A percentile compares a stretch with the other conserved stretches of the same genome.
phyloP scores from a whole-genome alignment of 1,284 basidiomycete genomes.

The Kwoniella shivajii region DNA sequence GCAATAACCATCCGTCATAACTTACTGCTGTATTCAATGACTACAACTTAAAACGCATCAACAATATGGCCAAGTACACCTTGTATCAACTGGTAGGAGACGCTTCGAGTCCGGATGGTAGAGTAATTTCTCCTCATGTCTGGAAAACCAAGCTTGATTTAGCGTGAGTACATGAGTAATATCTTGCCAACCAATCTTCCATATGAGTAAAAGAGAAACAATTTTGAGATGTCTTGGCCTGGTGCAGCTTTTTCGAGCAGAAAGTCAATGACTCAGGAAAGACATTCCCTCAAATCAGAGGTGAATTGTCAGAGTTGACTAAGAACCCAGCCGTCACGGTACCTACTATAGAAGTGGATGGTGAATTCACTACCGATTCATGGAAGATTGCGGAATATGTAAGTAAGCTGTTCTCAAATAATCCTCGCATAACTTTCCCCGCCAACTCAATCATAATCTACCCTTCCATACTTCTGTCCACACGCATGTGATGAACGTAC shows the following conservation, averaged over 20 bases:
- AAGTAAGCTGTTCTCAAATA: slow-evolving; percentile 8
- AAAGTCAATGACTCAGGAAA: slow-evolving; percentile 15
- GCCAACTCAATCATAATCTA: no score
- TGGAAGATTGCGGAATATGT: slow-evolving; percentile 41
- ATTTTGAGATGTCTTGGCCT: not conserved
- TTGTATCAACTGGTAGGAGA: slow-evolving; percentile 15
- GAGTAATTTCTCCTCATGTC: slow-evolving; percentile 18
- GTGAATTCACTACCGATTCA: slow-evolving; percentile 37
- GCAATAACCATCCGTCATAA: no score
- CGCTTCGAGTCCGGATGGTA: slow-evolving; percentile 10
- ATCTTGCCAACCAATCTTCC: no score
- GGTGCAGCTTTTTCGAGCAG: slow-evolving; percentile 28
- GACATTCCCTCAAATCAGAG: slow-evolving; percentile 34
- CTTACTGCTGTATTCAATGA: no score
- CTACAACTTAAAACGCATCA: no score
- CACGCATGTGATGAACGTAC: no score
- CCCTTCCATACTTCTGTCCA: no score
- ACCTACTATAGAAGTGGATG: slow-evolving; percentile 32
- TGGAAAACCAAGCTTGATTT: slow-evolving; percentile 25
- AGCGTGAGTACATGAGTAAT: slow-evolving; percentile 10
- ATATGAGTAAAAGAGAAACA: not conserved
- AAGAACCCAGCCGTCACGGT: slow-evolving; percentile 41
- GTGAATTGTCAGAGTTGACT: slow-evolving; percentile 27
- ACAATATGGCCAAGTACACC: slow-evolving; percentile 15
- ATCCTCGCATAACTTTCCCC: not conserved